Evolutionary conservation across 768 basidiomycete genomes (phyloP).

Genomic region (Trametes elegans): DNA sequence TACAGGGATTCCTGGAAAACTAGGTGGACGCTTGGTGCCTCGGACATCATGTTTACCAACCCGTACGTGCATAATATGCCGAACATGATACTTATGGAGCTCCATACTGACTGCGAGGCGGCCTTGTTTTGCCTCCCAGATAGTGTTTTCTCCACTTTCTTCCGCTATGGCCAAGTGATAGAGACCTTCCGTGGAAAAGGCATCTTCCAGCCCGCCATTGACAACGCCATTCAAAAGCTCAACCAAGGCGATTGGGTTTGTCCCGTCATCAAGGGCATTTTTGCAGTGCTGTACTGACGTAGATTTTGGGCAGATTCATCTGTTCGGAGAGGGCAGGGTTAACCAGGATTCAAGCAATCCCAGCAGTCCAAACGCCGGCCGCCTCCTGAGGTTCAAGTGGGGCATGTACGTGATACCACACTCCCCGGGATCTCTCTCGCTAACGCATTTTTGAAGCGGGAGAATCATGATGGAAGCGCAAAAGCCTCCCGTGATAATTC

Average conservation of each 20-base stretch:
- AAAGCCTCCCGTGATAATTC: constrained; percentile 76
- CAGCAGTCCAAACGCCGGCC: constrained; percentile 41
- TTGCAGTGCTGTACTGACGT: not conserved
- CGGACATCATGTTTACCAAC: constrained; percentile 94
- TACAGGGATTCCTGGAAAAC: constrained; percentile 59
- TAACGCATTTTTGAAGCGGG: constrained; percentile 46
- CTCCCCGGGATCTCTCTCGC: not conserved
- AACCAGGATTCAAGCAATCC: constrained; percentile 65
- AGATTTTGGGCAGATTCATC: constrained; percentile 60
- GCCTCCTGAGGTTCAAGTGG: constrained; percentile 87
- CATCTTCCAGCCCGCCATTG: constrained; percentile 83
- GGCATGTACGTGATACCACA: constrained; percentile 73
- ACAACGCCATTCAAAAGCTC: constrained; percentile 77
- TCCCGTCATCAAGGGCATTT: constrained; percentile 7
- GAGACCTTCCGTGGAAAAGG: constrained; percentile 92
- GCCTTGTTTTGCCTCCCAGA: constrained; percentile 5
- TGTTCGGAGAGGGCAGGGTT: constrained; percentile 88
- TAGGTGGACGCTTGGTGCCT: constrained; percentile 92
- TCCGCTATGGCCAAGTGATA: constrained; percentile 84
- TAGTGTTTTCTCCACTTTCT: constrained; percentile 82
- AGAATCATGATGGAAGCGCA: constrained; percentile 74
- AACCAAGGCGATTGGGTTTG: constrained; percentile 85
- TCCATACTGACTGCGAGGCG: not conserved
- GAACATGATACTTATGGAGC: not conserved
- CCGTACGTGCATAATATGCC: constrained; percentile 48